Evolutionary conservation across 768 basidiomycete genomes (phyloP).

Genomic region (Antrodiella citrinella): DNA sequence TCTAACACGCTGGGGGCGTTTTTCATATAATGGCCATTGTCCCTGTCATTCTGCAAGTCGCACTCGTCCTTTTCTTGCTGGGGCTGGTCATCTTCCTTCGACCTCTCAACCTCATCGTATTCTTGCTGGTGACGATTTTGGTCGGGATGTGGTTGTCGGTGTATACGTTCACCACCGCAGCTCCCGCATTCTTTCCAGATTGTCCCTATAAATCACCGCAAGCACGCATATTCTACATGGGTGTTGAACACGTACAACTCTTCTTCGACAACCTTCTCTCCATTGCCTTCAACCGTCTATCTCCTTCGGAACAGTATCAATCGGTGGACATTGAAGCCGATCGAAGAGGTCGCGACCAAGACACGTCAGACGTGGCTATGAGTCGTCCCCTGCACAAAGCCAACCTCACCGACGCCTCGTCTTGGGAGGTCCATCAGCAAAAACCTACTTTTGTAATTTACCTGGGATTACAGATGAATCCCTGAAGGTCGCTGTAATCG

Average conservation of each 20-base stretch:
- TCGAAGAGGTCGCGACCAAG: too few relatives aligned
- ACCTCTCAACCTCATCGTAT: background rate
- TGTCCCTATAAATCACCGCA: background rate
- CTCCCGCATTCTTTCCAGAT: background rate
- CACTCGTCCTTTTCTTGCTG: conserved; percentile 12
- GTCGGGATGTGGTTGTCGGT: background rate
- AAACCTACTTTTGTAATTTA: too few relatives aligned
- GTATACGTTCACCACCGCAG: background rate
- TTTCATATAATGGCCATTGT: conserved; percentile 14
- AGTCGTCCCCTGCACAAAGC: too few relatives aligned
- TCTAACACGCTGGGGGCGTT: conserved; percentile 13
- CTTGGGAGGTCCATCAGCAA: too few relatives aligned
- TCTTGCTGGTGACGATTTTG: background rate
- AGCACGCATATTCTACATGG: background rate
- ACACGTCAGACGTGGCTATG: too few relatives aligned
- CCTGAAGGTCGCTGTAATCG: too few relatives aligned
- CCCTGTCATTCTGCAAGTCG: conserved; percentile 16
- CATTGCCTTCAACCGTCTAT: too few relatives aligned
- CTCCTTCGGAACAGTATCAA: too few relatives aligned
- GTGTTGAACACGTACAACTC: background rate
- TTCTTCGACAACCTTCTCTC: background rate
- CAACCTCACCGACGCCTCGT: too few relatives aligned
- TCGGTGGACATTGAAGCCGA: too few relatives aligned
- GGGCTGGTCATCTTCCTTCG: conserved; percentile 11
- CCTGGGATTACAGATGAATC: too few relatives aligned